Percentiles rank a stretch among this genome's conserved stretches.
These are phyloP conservation scores for Zygoascus tannicola DNA, from an alignment of 805 yeast species.

Conservation along the genomic window DNA sequence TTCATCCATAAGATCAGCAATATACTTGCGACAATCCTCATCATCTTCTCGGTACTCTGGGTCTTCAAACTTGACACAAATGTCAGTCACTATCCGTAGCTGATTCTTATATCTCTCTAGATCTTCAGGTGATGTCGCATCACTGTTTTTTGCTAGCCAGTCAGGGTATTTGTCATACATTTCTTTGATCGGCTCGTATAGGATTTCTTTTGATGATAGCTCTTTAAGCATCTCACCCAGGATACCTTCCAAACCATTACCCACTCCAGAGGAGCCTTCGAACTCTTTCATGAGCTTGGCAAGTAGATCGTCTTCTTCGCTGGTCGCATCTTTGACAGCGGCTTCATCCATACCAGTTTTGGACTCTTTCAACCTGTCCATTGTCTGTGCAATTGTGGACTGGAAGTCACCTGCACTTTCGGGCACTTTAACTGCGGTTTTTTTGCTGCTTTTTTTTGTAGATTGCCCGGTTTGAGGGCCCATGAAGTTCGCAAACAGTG, in stretches of 20 bases:
- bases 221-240: conserved; percentile 70
- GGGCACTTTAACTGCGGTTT: conserved; percentile 2
- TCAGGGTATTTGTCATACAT: conserved; percentile 61
- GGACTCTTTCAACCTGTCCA: conserved; percentile 68
- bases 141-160: conserved; percentile 53
- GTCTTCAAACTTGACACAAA: conserved; percentile 58
- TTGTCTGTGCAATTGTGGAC: conserved; percentile 67
- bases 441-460: conserved; percentile 3
- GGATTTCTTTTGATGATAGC: conserved; percentile 72
- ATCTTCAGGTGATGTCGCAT: conserved; percentile 38
- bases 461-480: conserved; percentile 10
- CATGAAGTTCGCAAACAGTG: conserved; percentile 15
- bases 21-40: conserved; percentile 36
- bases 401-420: conserved; percentile 37
- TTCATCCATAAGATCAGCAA: conserved; percentile 50
- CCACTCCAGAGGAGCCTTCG: conserved; percentile 27
- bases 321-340: conserved; percentile 27
- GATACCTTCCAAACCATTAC: conserved; percentile 48
- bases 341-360: conserved; percentile 61
- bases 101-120: conserved; percentile 51
- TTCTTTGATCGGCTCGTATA: conserved; percentile 83
- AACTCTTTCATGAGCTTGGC: conserved; percentile 61
- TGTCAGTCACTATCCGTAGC: conserved; percentile 47
- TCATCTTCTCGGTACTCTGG: conserved; percentile 48
- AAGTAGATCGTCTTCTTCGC: conserved; percentile 39